Evolutionary conservation across 2,329 filamentous ascomycete species (phyloP).

Genomic region (Aspergillus puulaauensis): DNA sequence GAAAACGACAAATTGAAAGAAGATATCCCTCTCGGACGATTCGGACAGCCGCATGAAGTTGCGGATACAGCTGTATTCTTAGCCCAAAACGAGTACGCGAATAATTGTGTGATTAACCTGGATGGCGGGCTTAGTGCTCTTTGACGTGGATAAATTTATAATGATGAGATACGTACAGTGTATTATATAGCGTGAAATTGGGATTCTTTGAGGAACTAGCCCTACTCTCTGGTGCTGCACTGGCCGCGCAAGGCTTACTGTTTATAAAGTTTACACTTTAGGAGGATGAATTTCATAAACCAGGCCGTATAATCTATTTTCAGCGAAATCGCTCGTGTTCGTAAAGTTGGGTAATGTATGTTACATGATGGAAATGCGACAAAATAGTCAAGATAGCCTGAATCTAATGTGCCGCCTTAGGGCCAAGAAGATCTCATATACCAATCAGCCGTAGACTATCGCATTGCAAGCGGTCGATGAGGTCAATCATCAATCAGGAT

Average conservation of each 20-base stretch:
- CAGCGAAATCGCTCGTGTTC: slow-evolving; percentile 8
- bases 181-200: not conserved
- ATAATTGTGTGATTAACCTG: slow-evolving; percentile 82
- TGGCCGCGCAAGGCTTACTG: not conserved
- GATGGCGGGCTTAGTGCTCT: slow-evolving; percentile 77
- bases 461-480: not conserved
- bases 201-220: not conserved
- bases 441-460: not conserved
- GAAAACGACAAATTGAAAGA: slow-evolving; percentile 33
- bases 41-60: slow-evolving; percentile 69
- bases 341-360: slow-evolving; percentile 14
- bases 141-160: slow-evolving; percentile 34
- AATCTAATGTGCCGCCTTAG: not conserved
- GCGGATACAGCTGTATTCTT: slow-evolving; percentile 82
- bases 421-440: not conserved
- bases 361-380: slow-evolving; percentile 16
- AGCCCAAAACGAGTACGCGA: slow-evolving; percentile 75
- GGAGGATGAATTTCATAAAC: not conserved
- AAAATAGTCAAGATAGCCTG: not conserved
- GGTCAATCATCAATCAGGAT: slow-evolving; percentile 59
- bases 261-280: not conserved
- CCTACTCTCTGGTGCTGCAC: not conserved
- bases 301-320: slow-evolving; percentile 7
- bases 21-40: slow-evolving; percentile 64
- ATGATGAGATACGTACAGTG: not conserved